These are phyloP conservation scores for Carnegiea gigantea DNA, from an alignment of 179 eudicot genomes.

Conservation along the genomic window DNA sequence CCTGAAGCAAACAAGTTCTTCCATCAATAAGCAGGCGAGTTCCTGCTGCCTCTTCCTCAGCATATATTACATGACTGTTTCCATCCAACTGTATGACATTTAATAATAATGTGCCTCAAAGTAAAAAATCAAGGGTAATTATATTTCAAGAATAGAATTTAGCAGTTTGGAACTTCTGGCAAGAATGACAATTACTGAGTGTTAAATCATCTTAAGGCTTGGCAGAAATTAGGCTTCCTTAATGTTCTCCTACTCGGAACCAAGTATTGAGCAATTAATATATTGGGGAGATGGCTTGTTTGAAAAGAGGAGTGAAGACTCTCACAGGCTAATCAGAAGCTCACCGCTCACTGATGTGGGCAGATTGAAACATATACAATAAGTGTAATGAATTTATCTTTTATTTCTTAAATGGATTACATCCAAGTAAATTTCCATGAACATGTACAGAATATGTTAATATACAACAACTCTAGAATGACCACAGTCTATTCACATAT, in stretches of 20 bases:
- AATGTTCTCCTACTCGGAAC: not conserved
- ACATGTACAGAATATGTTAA: not conserved
- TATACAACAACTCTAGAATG: not conserved
- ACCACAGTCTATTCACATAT: not conserved
- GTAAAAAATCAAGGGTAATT: not conserved
- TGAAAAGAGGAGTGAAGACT: not conserved
- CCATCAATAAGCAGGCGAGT: slow-evolving; percentile 99
- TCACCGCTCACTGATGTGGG: not conserved
- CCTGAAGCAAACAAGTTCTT: slow-evolving; percentile 99
- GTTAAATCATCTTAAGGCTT: not conserved
- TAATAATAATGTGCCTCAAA: slow-evolving; percentile 2
- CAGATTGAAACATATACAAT: not conserved
- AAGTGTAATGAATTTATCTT: not conserved
- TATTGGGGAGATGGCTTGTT: not conserved
- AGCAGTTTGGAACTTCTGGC: not conserved
- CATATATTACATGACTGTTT: slow-evolving; percentile 96
- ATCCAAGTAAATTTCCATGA: not conserved
- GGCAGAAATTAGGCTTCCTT: not conserved
- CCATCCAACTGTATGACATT: slow-evolving; percentile 73
- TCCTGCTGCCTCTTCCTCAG: slow-evolving; percentile 99
- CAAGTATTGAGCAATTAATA: not conserved
- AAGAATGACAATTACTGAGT: not conserved
- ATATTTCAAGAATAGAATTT: slow-evolving; percentile 1
- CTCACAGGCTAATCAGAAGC: not conserved
- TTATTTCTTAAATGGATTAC: not conserved